Base-by-base conservation (phyloP, 1,139 yeast genomes). In the Pichia sp. region DNA sequence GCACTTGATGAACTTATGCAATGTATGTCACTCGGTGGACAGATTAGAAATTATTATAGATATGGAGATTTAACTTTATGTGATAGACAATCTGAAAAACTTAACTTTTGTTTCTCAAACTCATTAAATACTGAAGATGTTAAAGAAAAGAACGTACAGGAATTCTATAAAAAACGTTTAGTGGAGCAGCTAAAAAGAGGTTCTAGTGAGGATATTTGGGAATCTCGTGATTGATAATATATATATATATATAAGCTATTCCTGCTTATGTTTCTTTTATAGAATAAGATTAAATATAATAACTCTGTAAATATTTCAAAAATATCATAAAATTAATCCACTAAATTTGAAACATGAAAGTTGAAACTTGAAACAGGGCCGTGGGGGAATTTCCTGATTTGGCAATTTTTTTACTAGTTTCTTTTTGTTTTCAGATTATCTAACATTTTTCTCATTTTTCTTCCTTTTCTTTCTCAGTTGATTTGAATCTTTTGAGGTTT, bases 11-110 rank as follows among this genome's bases (percentile, higher is more conserved):
- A 87, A 60, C 70, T 90, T 36, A 75, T 89, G 44, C 83, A 79
- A 45, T 90, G 97, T 64, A 88, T 86, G 69, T 86, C 96, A 0
- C 63, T 89, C 3, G 97, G 97, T 2, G 96, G 96, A 1, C 96
- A 89, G 63, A 69, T 86, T 33, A 77, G 92, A 54, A 77, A 84
- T 65, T 83, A 86, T 60, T 90, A 90, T 63, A 69, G 97, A 46
- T 84, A 81, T 61, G 97, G 97, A 3, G 78, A 81, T 42, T 75
- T 87, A 59, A 80, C 83, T 49, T 70, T 77, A 51, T 90, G 97
- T 66, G 74, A 73, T 40, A 75, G 75, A 48, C 86, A 86, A 60
- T 72, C 87, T 53, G 79, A 77, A 39, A 88, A 88, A 69, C 73
- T 89, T 58, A 83, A 86, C 75, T 89, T 90, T 66, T 90, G 97